A percentile compares a stretch with the other conserved stretches of the same genome.
Evolutionary conservation across 2,329 filamentous ascomycete genomes (phyloP).

Genomic region (Zasmidium cellare): DNA sequence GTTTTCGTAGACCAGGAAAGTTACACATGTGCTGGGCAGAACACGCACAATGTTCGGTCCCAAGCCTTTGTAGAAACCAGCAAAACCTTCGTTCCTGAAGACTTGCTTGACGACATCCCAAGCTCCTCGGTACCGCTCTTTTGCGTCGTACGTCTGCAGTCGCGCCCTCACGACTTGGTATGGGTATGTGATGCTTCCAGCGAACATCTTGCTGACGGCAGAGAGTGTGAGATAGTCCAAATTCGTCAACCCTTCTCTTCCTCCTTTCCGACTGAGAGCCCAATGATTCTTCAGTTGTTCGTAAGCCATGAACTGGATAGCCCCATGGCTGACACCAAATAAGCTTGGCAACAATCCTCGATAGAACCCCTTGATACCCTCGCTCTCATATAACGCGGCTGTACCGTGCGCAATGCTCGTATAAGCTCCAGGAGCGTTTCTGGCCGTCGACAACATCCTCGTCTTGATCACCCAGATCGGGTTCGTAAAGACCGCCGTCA

Average conservation of each 20-base stretch:
- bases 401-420: constrained; percentile 72
- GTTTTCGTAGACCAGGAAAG: constrained; percentile 96
- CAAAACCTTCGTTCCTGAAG: constrained; percentile 74
- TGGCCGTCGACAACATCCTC: constrained; percentile 87
- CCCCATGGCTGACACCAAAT: constrained; percentile 86
- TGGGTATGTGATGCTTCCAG: constrained; percentile 87
- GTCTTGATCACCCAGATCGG: constrained; percentile 99
- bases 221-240: constrained; percentile 79
- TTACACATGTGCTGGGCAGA: constrained; percentile 92
- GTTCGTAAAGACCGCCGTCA: constrained; percentile 83
- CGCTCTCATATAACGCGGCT: constrained; percentile 63
- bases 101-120: constrained; percentile 71
- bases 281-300: constrained; percentile 70
- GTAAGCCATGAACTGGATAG: constrained; percentile 94
- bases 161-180: constrained; percentile 90
- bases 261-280: constrained; percentile 36
- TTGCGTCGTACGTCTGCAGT: constrained; percentile 85
- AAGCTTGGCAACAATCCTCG: constrained; percentile 80
- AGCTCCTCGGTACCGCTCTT: constrained; percentile 69
- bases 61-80: constrained; percentile 89
- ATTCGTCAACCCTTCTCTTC: constrained; percentile 58
- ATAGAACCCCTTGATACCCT: constrained; percentile 82
- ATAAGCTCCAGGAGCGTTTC: constrained; percentile 74
- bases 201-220: constrained; percentile 79
- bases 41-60: constrained; percentile 88